Evolutionary conservation across 2,329 filamentous ascomycete genomes (phyloP), one percentile per base, ranked within the genome.

Genomic region (Sporothrix variecibatus): DNA sequence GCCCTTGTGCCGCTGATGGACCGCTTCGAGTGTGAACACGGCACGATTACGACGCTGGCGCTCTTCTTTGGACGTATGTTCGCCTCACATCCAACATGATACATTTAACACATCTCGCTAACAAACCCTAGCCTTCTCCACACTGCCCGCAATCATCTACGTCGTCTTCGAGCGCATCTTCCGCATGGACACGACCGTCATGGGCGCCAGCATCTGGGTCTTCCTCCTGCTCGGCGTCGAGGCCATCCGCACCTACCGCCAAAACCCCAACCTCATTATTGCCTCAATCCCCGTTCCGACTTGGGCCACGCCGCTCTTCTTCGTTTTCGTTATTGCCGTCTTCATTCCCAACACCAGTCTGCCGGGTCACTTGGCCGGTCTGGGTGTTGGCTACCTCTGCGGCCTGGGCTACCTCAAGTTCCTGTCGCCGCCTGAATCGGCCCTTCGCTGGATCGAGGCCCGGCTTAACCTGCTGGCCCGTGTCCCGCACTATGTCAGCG

Each of bases 21-120:
- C 83, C 90, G 95, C 75, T 99, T 98, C 82, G 96, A 99, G 84
- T 89, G 90, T 76, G 95, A 98, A 82, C 91, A 97, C 82, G 96
- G 96, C 71, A 98, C 95, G 8, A 85, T 98, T 80, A 94, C 94
- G 34, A 92, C 94, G n/a, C 82, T 97, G 76, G 90, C 93, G 49
- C 86, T 98, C 71, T 98, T 98, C 82, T 90, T 96, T 79, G 96
- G 96, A 74, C 95, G 94, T 97, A 86, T 86, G 94, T 88, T n/a
- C 28, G 1, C 38, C n/a, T 46, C 11, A 12, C 23, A 46, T 4
- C 6, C 31, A 8, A 64, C 8, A 0, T 20, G n/a, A 20, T 31
- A 11, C 11, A n/a, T 28, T 31, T 56, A 34, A 69, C 26, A 53
- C 38, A 7, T 15, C 51, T 15, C 11, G 20, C 38, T n/a, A 49